phyloP scores from a whole-genome alignment of 1,139 yeast species.

The Wickerhamomyces sp. region DNA sequence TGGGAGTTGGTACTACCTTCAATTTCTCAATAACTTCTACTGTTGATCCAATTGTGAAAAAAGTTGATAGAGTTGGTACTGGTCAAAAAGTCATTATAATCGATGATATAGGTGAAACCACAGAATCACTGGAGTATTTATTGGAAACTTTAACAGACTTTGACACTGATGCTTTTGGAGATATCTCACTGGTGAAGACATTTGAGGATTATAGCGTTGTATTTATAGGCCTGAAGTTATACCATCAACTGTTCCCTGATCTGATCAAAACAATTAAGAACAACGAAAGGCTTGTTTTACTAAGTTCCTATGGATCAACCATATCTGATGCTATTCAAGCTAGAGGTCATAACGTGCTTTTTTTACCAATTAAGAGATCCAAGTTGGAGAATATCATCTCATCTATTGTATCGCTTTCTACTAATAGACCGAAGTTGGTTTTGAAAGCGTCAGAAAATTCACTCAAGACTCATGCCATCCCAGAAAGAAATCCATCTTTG shows the following conservation, averaged over 20 bases:
- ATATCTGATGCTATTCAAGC: slow-evolving; percentile 3
- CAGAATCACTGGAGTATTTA: slow-evolving; percentile 32
- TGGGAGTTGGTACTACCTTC: slow-evolving; percentile 50
- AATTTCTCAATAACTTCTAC: slow-evolving; percentile 29
- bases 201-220: slow-evolving; percentile 5
- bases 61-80: slow-evolving; percentile 20
- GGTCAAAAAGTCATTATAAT: slow-evolving; percentile 32
- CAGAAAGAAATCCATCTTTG: slow-evolving; percentile 1
- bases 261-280: not conserved
- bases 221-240: slow-evolving; percentile 8
- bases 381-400: slow-evolving; percentile 7
- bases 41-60: slow-evolving; percentile 18
- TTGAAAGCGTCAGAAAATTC: not conserved
- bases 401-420: slow-evolving; percentile 2
- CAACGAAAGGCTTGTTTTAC: slow-evolving; percentile 5
- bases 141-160: slow-evolving; percentile 16
- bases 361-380: slow-evolving; percentile 14
- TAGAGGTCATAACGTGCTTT: slow-evolving; percentile 8
- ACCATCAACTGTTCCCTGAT: slow-evolving; percentile 1
- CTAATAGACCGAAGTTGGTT: not conserved
- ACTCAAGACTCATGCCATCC: not conserved
- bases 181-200: not conserved
- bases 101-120: slow-evolving; percentile 31
- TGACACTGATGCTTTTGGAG: slow-evolving; percentile 3
- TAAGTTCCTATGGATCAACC: slow-evolving; percentile 12